Base-by-base conservation (phyloP, 1,139 yeast genomes). In the Entelexis paramagnoliae region DNA sequence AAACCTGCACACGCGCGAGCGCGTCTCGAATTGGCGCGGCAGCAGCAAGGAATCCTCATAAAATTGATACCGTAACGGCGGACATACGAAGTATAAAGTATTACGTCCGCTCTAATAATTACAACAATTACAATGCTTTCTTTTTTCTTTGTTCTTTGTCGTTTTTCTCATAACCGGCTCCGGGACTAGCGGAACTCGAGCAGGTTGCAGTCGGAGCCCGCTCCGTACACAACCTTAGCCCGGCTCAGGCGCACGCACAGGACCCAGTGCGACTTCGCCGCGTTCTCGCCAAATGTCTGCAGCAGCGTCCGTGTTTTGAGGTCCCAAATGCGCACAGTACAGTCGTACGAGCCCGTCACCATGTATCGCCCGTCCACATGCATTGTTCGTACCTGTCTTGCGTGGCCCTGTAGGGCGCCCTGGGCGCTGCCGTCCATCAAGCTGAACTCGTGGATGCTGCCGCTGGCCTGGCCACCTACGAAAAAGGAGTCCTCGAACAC, bases 261-360 rank as follows among this genome's bases (percentile, higher is more conserved):
- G 16, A 46, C 32, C 49, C 44, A 39, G 20, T 16, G 22, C 7
- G 49, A 38, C 8, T 16, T 30, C 3, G 24, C 26, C 3, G 20
- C 8, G 14, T 17, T 29, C 13, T 4, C 35, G 19, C 29, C 44
- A 48, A 46, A 61, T 63, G 6, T 62, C 48, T 34, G 45, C 17
- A 67, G 39, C 14, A 63, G 57, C 29, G 59, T 48, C 9, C 67
- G 64, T 0, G 63, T 55, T 10, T 61, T 60, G 26, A 65, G 47
- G 49, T 66, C 65, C 72, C 72, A 69, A 2, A 69, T 59, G 41
- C 67, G 64, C 43, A 69, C 61, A 4, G 70, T 63, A 51, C 63
- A 63, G 55, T 69, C 72, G 50, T 69, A 69, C 5, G 69, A 64
- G 17, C 67, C 72, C 8, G 70, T 66, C 8, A 68, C 60, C 34